A percentile compares a stretch with the other conserved stretches of the same genome.
Conservation (phyloP, 257 asterid genomes). For the Ilex aquifolium region DNA sequence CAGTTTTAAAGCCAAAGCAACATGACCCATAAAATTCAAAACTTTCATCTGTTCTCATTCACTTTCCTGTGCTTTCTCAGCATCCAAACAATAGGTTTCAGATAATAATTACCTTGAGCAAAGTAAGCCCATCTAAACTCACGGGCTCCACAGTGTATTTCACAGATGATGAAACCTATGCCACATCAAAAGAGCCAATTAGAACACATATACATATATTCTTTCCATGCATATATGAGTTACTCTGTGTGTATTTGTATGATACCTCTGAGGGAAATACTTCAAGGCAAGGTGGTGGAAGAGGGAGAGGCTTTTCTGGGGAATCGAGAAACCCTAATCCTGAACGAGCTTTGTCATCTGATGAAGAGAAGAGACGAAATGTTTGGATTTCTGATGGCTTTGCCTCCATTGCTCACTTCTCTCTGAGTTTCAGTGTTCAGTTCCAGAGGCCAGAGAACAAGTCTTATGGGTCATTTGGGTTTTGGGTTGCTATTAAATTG, state of each 20-base stretch:
- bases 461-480: too few species aligned
- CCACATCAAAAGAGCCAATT: not conserved
- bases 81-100: not conserved
- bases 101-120: conserved; percentile 52
- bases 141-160: conserved; percentile 59
- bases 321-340: conserved; percentile 48
- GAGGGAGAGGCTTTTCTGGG: conserved; percentile 41
- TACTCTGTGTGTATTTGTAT: not conserved
- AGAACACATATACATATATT: not conserved
- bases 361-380: conserved; percentile 40
- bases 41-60: not conserved
- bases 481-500: too few species aligned
- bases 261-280: conserved; percentile 59
- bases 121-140: conserved; percentile 56
- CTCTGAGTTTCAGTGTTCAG: not conserved
- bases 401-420: conserved; percentile 3
- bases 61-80: not conserved
- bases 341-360: conserved; percentile 39
- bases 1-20: not conserved
- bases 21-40: not conserved
- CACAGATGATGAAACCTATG: conserved; percentile 46
- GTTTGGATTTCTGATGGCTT: conserved; percentile 26
- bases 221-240: not conserved
- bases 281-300: conserved; percentile 75
- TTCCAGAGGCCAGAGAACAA: too few species aligned